Conservation (phyloP, 768 basidiomycete genomes). For the Panellus pusillus region DNA sequence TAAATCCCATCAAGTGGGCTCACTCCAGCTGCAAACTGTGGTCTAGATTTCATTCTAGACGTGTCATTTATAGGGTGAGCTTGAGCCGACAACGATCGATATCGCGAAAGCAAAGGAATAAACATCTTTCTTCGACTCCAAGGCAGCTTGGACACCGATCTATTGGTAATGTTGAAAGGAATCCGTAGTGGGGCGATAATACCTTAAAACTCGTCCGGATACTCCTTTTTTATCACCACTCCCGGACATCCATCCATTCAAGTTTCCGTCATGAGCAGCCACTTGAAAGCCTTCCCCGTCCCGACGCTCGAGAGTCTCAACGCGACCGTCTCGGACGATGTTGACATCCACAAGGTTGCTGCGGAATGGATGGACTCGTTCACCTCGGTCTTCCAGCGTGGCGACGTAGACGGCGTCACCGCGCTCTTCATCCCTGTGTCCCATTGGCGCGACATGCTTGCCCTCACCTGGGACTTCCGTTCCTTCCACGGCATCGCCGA, state of each 20-base stretch:
- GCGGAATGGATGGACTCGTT: constrained; percentile 27
- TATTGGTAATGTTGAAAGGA: no score
- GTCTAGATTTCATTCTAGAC: not conserved
- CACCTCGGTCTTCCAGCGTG: constrained; percentile 9
- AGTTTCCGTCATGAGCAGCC: no score
- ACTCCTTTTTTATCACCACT: constrained; percentile 1
- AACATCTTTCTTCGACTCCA: no score
- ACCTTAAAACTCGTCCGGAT: not conserved
- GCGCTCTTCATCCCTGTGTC: constrained; percentile 32
- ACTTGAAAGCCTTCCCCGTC: not conserved
- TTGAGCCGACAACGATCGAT: no score
- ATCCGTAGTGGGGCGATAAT: no score
- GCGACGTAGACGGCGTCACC: constrained; percentile 22
- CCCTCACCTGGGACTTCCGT: constrained; percentile 52
- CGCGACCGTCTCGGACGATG: constrained; percentile 11
- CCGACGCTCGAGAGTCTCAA: constrained; percentile 26
- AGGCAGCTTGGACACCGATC: no score
- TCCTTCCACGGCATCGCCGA: constrained; percentile 38
- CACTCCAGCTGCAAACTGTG: no score
- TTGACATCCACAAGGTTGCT: constrained; percentile 18
- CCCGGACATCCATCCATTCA: no score
- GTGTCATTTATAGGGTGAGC: not conserved
- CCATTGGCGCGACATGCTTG: constrained; percentile 52
- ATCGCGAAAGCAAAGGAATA: no score
- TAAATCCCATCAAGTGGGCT: no score